Evolutionary conservation across 2,329 filamentous ascomycete species (phyloP).

Genomic region (Aquanectria penicillioides): DNA sequence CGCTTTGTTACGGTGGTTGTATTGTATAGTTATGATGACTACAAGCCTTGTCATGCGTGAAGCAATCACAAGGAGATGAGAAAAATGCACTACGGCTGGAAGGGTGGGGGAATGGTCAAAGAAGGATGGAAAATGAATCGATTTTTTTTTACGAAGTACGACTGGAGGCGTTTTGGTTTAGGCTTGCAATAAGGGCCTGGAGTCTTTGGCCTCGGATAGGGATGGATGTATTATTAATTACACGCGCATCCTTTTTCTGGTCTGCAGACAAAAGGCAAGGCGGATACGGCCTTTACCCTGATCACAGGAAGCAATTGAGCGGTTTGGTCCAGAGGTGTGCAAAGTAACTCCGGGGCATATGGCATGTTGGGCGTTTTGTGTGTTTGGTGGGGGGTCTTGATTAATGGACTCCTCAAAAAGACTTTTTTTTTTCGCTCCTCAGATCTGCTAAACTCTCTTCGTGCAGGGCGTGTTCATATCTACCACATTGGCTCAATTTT

Average conservation of each 20-base stretch:
- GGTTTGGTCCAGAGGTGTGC: constrained; percentile 10
- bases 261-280: constrained; percentile 1
- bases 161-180: constrained; percentile 18
- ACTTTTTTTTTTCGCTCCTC: too few species aligned
- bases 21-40: constrained; percentile 8
- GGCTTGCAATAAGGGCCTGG: background rate
- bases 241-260: background rate
- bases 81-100: background rate
- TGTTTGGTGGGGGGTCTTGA: background rate
- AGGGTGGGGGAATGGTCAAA: background rate
- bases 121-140: constrained; percentile 3
- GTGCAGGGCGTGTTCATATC: background rate
- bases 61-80: background rate
- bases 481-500: too few species aligned
- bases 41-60: background rate
- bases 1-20: background rate
- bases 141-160: constrained; percentile 19
- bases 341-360: background rate
- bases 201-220: constrained; percentile 3
- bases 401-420: too few species aligned
- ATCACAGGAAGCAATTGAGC: background rate
- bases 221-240: constrained; percentile 22
- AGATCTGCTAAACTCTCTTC: background rate
- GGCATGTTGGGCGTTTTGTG: background rate
- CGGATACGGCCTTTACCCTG: background rate